Percentiles rank a stretch among this genome's conserved stretches.
Conservation (phyloP, 805 yeast species). For the Zygosaccharomyces kombuchaensis region DNA sequence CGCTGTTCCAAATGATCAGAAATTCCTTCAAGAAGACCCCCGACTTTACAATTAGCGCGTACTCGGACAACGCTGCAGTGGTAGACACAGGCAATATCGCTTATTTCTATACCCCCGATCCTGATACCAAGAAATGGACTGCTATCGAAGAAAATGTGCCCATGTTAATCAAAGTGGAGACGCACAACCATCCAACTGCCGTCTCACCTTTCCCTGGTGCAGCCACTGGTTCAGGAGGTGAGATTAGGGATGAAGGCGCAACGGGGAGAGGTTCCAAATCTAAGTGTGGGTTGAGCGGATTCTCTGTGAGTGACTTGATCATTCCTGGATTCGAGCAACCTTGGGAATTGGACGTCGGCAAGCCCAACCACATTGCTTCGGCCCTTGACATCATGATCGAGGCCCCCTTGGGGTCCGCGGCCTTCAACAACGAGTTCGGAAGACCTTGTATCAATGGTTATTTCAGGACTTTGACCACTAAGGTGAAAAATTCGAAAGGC, state of each 20-base stretch:
- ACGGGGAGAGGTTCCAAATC: conserved; percentile 98
- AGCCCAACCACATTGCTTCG: conserved; percentile 89
- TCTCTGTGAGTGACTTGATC: conserved; percentile 81
- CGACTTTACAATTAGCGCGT: conserved; percentile 83
- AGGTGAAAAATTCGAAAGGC: conserved; percentile 57
- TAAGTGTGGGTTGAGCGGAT: conserved; percentile 94
- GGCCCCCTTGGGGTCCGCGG: conserved; percentile 97
- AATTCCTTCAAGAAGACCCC: conserved; percentile 83
- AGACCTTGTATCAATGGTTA: conserved; percentile 96
- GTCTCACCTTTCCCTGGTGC: conserved; percentile 99
- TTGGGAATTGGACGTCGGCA: conserved; percentile 90
- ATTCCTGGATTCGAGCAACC: conserved; percentile 87
- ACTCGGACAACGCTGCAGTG: conserved; percentile 97
- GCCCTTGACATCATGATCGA: conserved; percentile 92
- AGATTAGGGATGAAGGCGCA: conserved; percentile 99
- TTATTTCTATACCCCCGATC: conserved; percentile 73
- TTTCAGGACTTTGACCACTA: conserved; percentile 89
- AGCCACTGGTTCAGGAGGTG: conserved; percentile 99
- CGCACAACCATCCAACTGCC: conserved; percentile 99
- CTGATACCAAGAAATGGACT: conserved; percentile 65
- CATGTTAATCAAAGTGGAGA: conserved; percentile 91
- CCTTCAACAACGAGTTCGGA: conserved; percentile 97
- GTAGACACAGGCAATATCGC: conserved; percentile 56
- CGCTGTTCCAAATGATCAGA: conserved; percentile 91
- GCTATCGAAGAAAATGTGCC: conserved; percentile 75